phyloP scores from a whole-genome alignment of 2,329 filamentous ascomycete genomes.

The Chrysoporthe cubensis region DNA sequence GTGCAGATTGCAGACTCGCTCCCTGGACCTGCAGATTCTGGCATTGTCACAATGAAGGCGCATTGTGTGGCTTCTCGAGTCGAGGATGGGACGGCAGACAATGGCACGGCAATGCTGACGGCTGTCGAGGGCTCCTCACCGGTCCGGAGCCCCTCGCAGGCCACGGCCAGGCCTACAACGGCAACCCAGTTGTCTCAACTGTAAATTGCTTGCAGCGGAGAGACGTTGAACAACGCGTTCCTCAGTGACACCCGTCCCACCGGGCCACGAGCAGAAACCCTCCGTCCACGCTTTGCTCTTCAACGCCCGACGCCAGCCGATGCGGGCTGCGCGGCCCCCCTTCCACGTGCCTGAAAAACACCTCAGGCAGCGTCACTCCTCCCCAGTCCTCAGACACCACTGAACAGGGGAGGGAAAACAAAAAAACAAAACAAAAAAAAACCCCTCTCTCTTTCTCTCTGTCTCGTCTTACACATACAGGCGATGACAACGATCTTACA shows the following conservation, averaged over 20 bases:
- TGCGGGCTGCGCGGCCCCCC: background rate
- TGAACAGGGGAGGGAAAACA: background rate
- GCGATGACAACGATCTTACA: background rate
- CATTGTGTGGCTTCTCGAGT: constrained; percentile 2
- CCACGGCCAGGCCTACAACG: constrained; percentile 3
- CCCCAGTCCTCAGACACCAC: constrained; percentile 7
- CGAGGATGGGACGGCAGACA: background rate
- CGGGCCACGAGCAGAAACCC: constrained; percentile 18
- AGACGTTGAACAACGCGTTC: constrained; percentile 13
- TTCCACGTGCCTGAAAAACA: background rate
- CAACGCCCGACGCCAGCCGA: constrained; percentile 21
- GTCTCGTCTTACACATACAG: background rate
- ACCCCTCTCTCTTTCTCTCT: too few species aligned
- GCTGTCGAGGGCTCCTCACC: constrained; percentile 13
- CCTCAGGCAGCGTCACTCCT: constrained; percentile 5
- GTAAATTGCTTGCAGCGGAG: constrained; percentile 27
- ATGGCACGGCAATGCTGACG: constrained; percentile 8
- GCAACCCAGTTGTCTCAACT: constrained; percentile 15
- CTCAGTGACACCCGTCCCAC: constrained; percentile 24
- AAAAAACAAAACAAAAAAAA: too few species aligned
- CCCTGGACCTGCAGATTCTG: constrained; percentile 19
- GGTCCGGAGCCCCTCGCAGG: constrained; percentile 15
- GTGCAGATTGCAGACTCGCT: constrained; percentile 10
- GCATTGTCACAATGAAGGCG: background rate
- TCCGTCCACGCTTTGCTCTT: constrained; percentile 23